Base-by-base conservation (phyloP, 805 yeast genomes). In the Groenewaldozyma salmanticensis region DNA sequence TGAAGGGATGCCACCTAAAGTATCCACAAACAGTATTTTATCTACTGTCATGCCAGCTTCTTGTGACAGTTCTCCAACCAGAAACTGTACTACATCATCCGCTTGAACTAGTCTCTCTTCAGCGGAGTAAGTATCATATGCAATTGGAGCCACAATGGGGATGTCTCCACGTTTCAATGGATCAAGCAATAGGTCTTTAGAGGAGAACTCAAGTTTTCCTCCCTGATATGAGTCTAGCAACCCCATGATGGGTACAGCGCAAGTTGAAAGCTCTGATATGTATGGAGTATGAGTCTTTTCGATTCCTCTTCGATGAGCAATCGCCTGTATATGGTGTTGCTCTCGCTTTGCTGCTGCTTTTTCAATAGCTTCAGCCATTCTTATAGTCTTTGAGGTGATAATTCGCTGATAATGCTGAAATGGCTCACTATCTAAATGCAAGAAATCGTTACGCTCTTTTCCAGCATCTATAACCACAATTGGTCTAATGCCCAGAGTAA, bases 1-100 rank as follows among this genome's bases (percentile, higher is more conserved):
- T 0, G 94, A 81, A 0, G 97, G 97, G 4, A 86, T 80, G 0
- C 99, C 99, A 1, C 99, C 99, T 16, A 72, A 57, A 1, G 78
- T 74, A 52, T 87, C 96, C 22, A 92, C 65, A 47, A 79, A 77
- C 5, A 90, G 74, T 21, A 90, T 62, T 50, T 92, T 92, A 48
- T 92, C 98, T 33, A 92, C 72, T 0, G 79, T 66, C n/a, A 40
- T 45, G 4, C 15, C 15, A 9, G 35, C 35, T 21, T 29, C 21
- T 5, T 19, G 4, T 11, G 48, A 47, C 35, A 71, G 56, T 21
- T 66, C 62, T 21, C 47, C 43, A 2, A 67, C 64, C 1, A 75
- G 52, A 37, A 65, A 58, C 31, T 57, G 53, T 1, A 75, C 58
- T 3, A 65, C 65, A 22, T 64, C 66, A 27, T 67, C 65, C 0